Evolutionary conservation across 2,329 filamentous ascomycete species (phyloP).

Genomic region (Ophiostoma sp.): DNA sequence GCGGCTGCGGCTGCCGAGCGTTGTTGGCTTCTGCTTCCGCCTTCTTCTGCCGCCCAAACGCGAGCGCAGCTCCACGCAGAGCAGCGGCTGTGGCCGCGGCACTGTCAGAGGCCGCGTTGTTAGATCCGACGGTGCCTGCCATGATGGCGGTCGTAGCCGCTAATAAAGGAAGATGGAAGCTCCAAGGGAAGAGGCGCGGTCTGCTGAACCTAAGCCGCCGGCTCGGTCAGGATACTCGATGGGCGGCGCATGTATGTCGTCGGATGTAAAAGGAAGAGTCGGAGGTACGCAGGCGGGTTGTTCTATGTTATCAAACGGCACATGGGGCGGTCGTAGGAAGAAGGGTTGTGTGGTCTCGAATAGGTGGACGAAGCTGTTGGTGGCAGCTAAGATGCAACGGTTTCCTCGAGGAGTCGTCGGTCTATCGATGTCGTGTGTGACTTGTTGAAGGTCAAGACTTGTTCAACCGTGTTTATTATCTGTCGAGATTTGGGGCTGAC

Average conservation of each 20-base stretch:
- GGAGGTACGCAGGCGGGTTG: neutral
- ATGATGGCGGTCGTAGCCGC: neutral
- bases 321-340: neutral
- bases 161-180: neutral
- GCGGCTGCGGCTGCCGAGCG: neutral
- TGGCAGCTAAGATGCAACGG: too few species aligned
- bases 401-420: neutral
- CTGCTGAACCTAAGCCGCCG: conserved; percentile 14
- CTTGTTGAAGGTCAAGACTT: neutral
- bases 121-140: conserved; percentile 10
- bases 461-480: neutral
- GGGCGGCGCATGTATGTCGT: conserved; percentile 18
- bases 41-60: conserved; percentile 46
- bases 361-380: neutral
- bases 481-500: conserved; percentile 12
- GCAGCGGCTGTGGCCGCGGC: conserved; percentile 37
- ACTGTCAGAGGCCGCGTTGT: conserved; percentile 33
- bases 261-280: neutral
- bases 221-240: conserved; percentile 11
- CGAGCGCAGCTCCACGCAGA: conserved; percentile 56
- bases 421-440: neutral
- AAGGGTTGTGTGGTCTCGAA: neutral
- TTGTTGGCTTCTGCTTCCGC: neutral
- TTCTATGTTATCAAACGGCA: neutral
- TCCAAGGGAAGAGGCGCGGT: neutral